These are phyloP conservation scores for Neonectria ditissima DNA, from an alignment of 2,329 filamentous ascomycete species.

Conservation along the genomic window DNA sequence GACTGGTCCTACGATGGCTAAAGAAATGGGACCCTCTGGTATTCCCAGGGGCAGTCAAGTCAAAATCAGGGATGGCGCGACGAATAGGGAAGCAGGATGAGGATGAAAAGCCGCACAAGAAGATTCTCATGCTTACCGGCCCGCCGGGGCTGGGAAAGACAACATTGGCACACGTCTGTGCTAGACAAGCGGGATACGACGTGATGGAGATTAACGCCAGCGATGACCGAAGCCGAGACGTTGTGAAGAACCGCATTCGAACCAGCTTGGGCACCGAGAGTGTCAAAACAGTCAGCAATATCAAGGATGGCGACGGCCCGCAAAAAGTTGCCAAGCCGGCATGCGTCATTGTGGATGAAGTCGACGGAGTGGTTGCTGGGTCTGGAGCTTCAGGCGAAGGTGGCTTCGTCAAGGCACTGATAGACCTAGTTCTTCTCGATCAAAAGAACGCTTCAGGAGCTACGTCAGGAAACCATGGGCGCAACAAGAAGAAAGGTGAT, in stretches of 20 bases:
- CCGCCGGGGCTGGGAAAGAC: slow-evolving; percentile 96
- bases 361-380: slow-evolving; percentile 91
- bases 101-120: slow-evolving; percentile 83
- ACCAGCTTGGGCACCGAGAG: slow-evolving; percentile 95
- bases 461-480: slow-evolving; percentile 38
- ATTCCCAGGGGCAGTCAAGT: slow-evolving; percentile 80
- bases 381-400: slow-evolving; percentile 84
- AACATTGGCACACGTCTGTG: slow-evolving; percentile 95
- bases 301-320: slow-evolving; percentile 64
- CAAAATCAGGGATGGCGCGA: slow-evolving; percentile 60
- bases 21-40: slow-evolving; percentile 95
- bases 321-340: slow-evolving; percentile 85
- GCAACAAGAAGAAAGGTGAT: slow-evolving; percentile 80
- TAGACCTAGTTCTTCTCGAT: slow-evolving; percentile 88
- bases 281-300: slow-evolving; percentile 79
- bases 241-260: slow-evolving; percentile 90
- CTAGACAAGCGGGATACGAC: slow-evolving; percentile 94
- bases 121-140: slow-evolving; percentile 90
- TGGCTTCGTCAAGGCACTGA: slow-evolving; percentile 93
- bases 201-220: slow-evolving; percentile 98
- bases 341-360: slow-evolving; percentile 95
- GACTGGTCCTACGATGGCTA: slow-evolving; percentile 90
- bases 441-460: slow-evolving; percentile 74
- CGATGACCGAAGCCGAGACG: slow-evolving; percentile 89
- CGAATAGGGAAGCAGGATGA: slow-evolving; percentile 62